Evolutionary conservation across 2,329 filamentous ascomycete genomes (phyloP), one percentile per base, ranked within the genome.

Genomic region (Didymella arachidicola): DNA sequence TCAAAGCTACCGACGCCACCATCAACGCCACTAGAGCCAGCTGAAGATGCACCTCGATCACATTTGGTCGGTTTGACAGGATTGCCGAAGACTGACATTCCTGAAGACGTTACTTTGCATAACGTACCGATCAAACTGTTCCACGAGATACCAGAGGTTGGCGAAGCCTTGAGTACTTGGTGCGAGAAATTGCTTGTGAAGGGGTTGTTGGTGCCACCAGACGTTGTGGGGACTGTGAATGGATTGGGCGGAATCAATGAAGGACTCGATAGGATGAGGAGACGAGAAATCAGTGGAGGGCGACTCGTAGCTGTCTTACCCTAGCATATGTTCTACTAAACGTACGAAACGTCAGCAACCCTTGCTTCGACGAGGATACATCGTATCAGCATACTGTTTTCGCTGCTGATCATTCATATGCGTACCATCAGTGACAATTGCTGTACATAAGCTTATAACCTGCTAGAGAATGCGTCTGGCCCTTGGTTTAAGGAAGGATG

Each of bases 111-210:
- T 0, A 72, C 79, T 6, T 83, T 87, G 56, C 89, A 92, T 68
- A 85, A 81, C 0, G 87, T 93, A 0, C 90, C 90, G 0, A 90
- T 93, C 61, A 93, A 93, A 74, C 69, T 91, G 4, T 93, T 91
- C 68, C 90, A 93, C 69, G 86, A 89, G 57, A 82, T 87, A 0
- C 83, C 86, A 0, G 80, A 80, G 1, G 79, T 92, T 0, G 90
- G 90, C 0, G 83, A 87, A 61, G 81, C 80, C 0, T 71, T 92
- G 53, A 86, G 86, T 12, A 71, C 78, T 1, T 93, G 90, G 90
- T 77, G 92, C 26, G 89, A 92, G 71, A 78, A 80, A 25, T 74
- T 93, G n/a, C 73, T 93, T 7, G 78, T 82, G 8, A 77, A 80
- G 0, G 79, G 81, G 0, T 70, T 81, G 0, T 67, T 93, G 3